Conservation (phyloP, 129 eudicot species). For the Escallonia rubra region DNA sequence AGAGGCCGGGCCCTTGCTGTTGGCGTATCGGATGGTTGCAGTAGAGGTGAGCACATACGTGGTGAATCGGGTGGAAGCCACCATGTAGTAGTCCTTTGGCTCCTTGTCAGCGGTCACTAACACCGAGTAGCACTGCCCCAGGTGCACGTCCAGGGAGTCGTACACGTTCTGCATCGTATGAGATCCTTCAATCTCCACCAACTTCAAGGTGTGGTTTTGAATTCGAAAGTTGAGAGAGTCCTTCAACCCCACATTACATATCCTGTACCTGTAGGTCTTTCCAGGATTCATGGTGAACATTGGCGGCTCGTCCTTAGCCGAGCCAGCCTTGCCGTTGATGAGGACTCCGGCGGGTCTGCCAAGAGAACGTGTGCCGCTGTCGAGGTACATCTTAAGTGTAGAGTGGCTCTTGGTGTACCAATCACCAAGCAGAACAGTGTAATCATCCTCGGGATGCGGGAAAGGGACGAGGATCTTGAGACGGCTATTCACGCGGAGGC, state of each 20-base stretch:
- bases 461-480: constrained; percentile 71
- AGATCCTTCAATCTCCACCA: constrained; percentile 86
- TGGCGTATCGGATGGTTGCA: constrained; percentile 51
- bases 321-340: constrained; percentile 61
- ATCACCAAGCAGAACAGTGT: constrained; percentile 64
- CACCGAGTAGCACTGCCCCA: constrained; percentile 77
- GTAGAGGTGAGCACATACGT: constrained; percentile 33
- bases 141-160: constrained; percentile 76
- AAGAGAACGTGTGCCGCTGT: constrained; percentile 49
- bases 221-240: constrained; percentile 66
- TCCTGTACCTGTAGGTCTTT: constrained; percentile 70
- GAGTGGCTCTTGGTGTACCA: constrained; percentile 84
- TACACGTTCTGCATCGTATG: constrained; percentile 70
- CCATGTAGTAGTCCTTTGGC: constrained; percentile 77
- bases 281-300: constrained; percentile 58
- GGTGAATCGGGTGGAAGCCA: constrained; percentile 69
- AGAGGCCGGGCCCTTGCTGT: constrained; percentile 35
- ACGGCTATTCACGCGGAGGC: constrained; percentile 57
- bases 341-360: constrained; percentile 71
- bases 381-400: constrained; percentile 43
- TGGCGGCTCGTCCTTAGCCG: constrained; percentile 42
- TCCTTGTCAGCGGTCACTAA: constrained; percentile 65
- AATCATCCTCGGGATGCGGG: constrained; percentile 61
- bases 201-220: constrained; percentile 72
- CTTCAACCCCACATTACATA: constrained; percentile 73